Evolutionary conservation across 2,329 filamentous ascomycete species (phyloP).

Genomic region (Trichophyton schoenleinii): DNA sequence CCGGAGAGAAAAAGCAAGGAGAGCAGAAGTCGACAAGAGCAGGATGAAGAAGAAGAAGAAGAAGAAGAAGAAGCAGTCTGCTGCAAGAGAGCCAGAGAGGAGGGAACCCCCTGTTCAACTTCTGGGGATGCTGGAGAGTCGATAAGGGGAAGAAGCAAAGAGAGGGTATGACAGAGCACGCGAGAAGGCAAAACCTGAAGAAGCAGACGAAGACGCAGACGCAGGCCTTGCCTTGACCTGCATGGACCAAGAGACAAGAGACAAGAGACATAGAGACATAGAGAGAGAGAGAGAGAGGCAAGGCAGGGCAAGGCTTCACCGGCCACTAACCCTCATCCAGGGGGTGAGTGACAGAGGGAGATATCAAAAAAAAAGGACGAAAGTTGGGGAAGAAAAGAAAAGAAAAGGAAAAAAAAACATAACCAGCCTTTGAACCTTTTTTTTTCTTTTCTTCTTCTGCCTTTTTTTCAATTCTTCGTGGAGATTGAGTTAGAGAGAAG

Average conservation of each 20-base stretch:
- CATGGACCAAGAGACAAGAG: background rate
- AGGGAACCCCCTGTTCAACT: background rate
- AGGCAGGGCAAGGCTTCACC: background rate
- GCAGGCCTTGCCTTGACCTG: background rate
- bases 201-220: background rate
- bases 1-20: too few species aligned
- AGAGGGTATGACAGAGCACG: slow-evolving; percentile 1
- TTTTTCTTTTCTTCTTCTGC: background rate
- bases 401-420: background rate
- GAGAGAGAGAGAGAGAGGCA: background rate
- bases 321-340: too few species aligned
- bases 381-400: background rate
- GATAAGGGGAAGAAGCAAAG: background rate
- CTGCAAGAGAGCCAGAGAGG: too few species aligned
- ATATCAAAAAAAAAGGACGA: background rate
- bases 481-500: background rate
- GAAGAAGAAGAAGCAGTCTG: background rate
- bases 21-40: too few species aligned
- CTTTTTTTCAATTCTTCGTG: background rate
- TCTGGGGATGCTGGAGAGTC: background rate
- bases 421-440: background rate
- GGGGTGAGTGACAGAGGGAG: too few species aligned
- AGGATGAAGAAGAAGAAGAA: background rate
- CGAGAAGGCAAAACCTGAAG: background rate
- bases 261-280: background rate